These are phyloP conservation scores for Kwoniella botswanensis DNA, from an alignment of 768 basidiomycete genomes.

Conservation along the genomic window DNA sequence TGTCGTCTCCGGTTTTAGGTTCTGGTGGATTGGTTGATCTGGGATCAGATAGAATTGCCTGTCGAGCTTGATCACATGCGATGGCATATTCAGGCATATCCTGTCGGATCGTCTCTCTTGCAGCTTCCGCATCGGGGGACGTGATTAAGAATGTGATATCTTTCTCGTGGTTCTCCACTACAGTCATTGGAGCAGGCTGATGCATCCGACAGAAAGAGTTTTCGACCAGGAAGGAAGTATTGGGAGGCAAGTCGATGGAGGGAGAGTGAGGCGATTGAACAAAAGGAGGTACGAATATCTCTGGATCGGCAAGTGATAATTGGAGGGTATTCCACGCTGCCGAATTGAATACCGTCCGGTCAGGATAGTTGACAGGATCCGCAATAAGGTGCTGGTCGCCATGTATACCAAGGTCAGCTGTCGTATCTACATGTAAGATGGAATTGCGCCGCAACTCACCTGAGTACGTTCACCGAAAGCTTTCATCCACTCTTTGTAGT, in stretches of 20 bases:
- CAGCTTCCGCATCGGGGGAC: constrained; percentile 45
- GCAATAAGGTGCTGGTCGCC: constrained; percentile 72
- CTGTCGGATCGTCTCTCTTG: constrained; percentile 57
- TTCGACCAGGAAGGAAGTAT: constrained; percentile 60
- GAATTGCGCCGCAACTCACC: constrained; percentile 61
- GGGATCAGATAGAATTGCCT: constrained; percentile 39
- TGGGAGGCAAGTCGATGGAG: constrained; percentile 63
- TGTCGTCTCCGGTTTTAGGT: constrained; percentile 64
- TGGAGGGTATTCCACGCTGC: constrained; percentile 74
- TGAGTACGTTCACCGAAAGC: constrained; percentile 68
- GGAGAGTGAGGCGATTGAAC: constrained; percentile 57
- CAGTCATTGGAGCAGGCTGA: constrained; percentile 27
- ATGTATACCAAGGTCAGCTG: constrained; percentile 9
- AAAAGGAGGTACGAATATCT: constrained; percentile 75
- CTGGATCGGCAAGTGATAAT: constrained; percentile 71
- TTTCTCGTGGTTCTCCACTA: constrained; percentile 30
- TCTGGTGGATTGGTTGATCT: background rate
- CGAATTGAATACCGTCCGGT: constrained; percentile 76
- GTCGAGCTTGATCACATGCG: constrained; percentile 58
- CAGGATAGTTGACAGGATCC: constrained; percentile 66
- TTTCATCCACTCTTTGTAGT: constrained; percentile 75
- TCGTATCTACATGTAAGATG: background rate
- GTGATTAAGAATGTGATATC: constrained; percentile 33
- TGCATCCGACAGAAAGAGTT: constrained; percentile 43
- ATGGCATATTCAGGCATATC: constrained; percentile 58